Base-by-base conservation (phyloP, 108 stramenopile genomes). In the Mayamaea pseudoterrestris region DNA sequence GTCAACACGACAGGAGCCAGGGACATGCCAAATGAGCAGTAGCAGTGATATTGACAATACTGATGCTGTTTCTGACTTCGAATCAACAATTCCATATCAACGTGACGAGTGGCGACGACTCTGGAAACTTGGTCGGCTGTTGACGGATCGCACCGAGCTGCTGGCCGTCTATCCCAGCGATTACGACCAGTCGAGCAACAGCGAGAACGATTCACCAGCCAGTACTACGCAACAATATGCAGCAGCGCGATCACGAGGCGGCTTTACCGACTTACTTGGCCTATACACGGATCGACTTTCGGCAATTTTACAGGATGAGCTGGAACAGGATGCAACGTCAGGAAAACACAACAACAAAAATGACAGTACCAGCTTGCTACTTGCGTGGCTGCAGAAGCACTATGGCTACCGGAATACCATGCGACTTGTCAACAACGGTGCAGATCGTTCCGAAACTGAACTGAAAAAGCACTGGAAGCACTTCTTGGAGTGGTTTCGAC, bases 401-500 rank as follows among this genome's bases (percentile, higher is more conserved):
- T 79, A 74, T 50, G 78, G 70, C n/a, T 18, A 32, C 2, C 47
- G 57, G 8, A 41, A 57, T 27, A 69, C 67, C 20, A 21, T 34
- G 2, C 29, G 30, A 18, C 53, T 79, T 27, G 7, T 57, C 56
- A 63, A 60, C 22, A 21, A 26, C 6, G 31, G 16, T 21, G 42
- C 53, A n/a, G 34, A 27, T 1, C 28, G 3, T 18, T 13, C 16
- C 0, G 32, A 32, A 13, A 5, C 27, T 41, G 28, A 27, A 18
- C 57, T 45, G 56, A 60, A 66, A 36, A 21, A 37, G 5, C 20
- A 63, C 58, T 40, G 39, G 12, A 66, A 71, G 27, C 23, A 43
- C 1, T 74, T 79, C 55, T 44, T 79, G 28, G 64, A 58, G n/a
- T 79, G 69, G 70, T 79, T 79, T 34, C 66, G 73, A 46, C 24